Evolutionary conservation across 768 basidiomycete species (phyloP), one percentile per base, ranked within the genome.

Genomic region (Dacryopinax primogenitus): DNA sequence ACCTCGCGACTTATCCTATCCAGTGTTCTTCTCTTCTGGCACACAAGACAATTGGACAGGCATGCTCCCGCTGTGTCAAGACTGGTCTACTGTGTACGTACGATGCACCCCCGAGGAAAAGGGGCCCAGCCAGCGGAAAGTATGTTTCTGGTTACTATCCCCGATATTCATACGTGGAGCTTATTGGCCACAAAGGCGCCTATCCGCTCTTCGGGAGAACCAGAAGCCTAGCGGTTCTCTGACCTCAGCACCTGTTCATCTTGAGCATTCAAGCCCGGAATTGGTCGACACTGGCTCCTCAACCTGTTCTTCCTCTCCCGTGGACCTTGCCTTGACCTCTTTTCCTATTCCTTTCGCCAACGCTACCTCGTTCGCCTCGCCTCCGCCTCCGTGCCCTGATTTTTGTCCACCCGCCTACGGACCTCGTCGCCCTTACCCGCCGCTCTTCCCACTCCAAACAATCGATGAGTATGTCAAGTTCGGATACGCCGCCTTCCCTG

Each of bases 21-120:
- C 30, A 58, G 51, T 58, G 51, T 30, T 30, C 51, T 4, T 58
- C 51, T 6, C 51, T 58, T 13, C 51, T 58, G 4, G 51, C 51
- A 28, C 51, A 58, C 51, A 58, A 58, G 51, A 58, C 51, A 30
- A 58, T 30, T 58, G 51, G 51, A 7, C 51, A 58, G 21, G 51
- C 51, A 4, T 58, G 51, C 21, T 23, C 51, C 4, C 11, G 51
- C 3, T 58, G 51, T 30, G 21, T 58, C 51, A 58, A 58, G 51
- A 58, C 51, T 30, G 51, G 51, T 6, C 30, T 58, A 18, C 26
- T 58, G 9, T 58, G 51, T 30, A 58, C 51, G 26, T 58, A 58
- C 32, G 51, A 58, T 58, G 51, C 51, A 15, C 51, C 51, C 26
- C 51, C 51, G 26, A 58, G 51, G 30, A 58, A 58, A 30, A 11